Evolutionary conservation across 352 stramenopile genomes (phyloP), one percentile per base, ranked within the genome.

Genomic region (Saprolegnia diclina): DNA sequence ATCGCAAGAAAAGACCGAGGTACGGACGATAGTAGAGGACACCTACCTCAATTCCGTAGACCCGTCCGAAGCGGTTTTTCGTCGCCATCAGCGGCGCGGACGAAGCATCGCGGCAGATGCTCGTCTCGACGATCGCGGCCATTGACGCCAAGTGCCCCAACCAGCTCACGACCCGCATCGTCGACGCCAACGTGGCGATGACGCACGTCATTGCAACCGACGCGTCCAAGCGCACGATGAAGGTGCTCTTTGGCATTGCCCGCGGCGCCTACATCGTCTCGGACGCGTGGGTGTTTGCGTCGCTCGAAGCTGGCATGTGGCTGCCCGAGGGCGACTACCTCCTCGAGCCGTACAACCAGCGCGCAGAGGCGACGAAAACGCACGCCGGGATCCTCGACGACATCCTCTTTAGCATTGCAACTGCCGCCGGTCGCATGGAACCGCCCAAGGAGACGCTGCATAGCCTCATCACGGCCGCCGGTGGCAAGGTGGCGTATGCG

Each of bases 221-320:
- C 46, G 78, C 87, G 21, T 74, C 79, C 22, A 88, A 80, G 75
- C 82, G 86, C 26, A 94, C 86, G 18, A 89, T 94, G 71, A 94
- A 94, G 77, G 82, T 92, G 40, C 69, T 94, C 4, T 94, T 94
- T 56, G 86, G 82, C 21, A 88, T 94, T 59, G 86, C 86, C 14
- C 83, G 81, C 61, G 86, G 86, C 0, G 82, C 83, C 21, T 92
- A 81, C 81, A 90, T 94, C 71, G 77, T 94, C 18, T 88, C 83
- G 5, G 81, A 94, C 64, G 73, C 77, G 26, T 94, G 86, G 86
- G 80, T 88, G 0, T 92, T 90, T 71, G 76, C 81, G 10, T 94
- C 86, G 0, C 65, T 94, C n/a, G 84, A 89, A 22, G 69, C 83
- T 59, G 83, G 89, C 56, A 73, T 76, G 38, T 94, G 86, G 86